Percentiles rank a stretch among this genome's conserved stretches.
phyloP scores from a whole-genome alignment of 2,329 filamentous ascomycete genomes.

The Fusarium drepaniforme region DNA sequence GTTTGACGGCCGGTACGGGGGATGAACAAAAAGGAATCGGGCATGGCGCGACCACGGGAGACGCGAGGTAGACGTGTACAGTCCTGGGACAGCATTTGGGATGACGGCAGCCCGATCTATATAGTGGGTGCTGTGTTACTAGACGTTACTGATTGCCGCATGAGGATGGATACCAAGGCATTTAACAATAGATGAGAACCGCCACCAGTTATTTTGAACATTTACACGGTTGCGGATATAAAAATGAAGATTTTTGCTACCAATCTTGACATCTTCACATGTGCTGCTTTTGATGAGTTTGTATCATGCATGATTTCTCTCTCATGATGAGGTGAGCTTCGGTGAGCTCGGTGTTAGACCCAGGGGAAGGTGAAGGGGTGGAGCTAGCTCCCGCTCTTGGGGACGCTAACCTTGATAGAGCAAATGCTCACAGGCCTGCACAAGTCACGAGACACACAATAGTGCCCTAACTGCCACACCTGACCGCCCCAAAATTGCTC shows the following conservation, averaged over 20 bases:
- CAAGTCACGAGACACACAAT: constrained; percentile 8
- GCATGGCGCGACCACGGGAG: constrained; percentile 23
- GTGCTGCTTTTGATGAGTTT: not conserved
- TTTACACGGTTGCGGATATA: not conserved
- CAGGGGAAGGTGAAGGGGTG: not conserved
- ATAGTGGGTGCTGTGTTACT: constrained; percentile 13
- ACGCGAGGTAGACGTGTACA: constrained; percentile 33
- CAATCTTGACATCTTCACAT: not conserved
- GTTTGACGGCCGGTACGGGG: constrained; percentile 5
- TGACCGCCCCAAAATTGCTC: constrained; percentile 53
- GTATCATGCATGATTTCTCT: not conserved
- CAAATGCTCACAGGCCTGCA: not conserved
- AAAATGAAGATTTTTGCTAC: not conserved
- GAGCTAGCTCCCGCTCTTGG: constrained; percentile 3
- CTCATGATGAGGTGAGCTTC: not conserved
- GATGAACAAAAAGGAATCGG: constrained; percentile 17
- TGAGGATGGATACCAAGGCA: constrained; percentile 21
- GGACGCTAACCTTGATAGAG: not conserved
- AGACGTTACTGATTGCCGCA: constrained; percentile 16
- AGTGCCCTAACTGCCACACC: constrained; percentile 59
- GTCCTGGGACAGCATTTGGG: constrained; percentile 14
- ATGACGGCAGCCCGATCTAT: constrained; percentile 4
- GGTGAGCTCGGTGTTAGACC: constrained; percentile 16
- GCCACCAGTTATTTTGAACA: not conserved
- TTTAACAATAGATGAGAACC: constrained; percentile 38